phyloP scores from a whole-genome alignment of 768 basidiomycete genomes.

The Rhodotorula sphaerocarpa region DNA sequence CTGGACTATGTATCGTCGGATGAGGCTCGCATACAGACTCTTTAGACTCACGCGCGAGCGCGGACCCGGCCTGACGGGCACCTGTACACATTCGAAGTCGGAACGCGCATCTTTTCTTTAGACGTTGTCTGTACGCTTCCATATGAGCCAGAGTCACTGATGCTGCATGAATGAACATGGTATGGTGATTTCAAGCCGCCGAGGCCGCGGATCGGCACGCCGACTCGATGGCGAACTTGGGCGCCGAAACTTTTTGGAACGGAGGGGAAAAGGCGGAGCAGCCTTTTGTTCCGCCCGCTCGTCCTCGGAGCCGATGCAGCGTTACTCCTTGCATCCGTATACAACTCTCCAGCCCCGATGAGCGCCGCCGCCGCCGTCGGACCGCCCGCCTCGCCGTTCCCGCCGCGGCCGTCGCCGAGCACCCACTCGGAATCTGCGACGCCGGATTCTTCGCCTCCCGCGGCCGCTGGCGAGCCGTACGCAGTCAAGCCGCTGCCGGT shows the following conservation, averaged over 20 bases:
- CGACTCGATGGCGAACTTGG: no score
- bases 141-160: no score
- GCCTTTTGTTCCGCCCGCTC: slow-evolving; percentile 16
- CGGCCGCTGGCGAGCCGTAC: neutral
- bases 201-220: no score
- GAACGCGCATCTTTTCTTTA: no score
- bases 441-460: neutral
- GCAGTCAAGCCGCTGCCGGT: slow-evolving; percentile 41
- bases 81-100: no score
- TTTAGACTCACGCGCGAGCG: no score
- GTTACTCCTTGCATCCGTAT: neutral
- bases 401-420: slow-evolving; percentile 1
- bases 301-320: neutral
- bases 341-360: neutral
- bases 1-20: no score
- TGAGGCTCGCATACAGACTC: no score
- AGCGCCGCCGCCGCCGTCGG: neutral
- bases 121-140: no score
- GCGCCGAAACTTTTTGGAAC: neutral
- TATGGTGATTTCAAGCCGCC: no score
- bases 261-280: neutral
- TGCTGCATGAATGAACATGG: no score
- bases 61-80: no score
- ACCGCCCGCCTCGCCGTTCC: slow-evolving; percentile 23
- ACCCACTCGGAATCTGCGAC: neutral